Evolutionary conservation across 2,329 filamentous ascomycete genomes (phyloP).

Genomic region (Lomentospora prolificans): DNA sequence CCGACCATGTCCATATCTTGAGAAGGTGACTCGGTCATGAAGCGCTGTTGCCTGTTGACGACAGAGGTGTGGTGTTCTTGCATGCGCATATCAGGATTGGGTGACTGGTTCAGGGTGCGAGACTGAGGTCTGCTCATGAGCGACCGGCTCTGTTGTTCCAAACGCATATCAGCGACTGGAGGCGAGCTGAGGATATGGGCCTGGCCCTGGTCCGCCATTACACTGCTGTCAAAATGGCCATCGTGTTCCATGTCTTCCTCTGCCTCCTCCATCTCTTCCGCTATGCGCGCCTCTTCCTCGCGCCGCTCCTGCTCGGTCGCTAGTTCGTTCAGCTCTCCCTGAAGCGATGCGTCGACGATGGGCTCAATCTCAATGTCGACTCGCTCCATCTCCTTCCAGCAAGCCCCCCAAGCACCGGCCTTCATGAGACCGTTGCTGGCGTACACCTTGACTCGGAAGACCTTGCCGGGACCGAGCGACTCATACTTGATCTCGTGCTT

Average conservation of each 20-base stretch:
- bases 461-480: conserved; percentile 40
- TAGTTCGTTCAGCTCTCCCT: conserved; percentile 51
- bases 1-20: conserved; percentile 3
- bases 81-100: conserved; percentile 2
- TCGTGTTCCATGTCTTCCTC: conserved; percentile 3
- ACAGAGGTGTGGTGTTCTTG: conserved; percentile 4
- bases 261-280: conserved; percentile 5
- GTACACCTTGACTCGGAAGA: conserved; percentile 78
- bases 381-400: conserved; percentile 98
- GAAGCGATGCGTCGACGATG: conserved; percentile 49
- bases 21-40: not conserved
- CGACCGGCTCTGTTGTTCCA: not conserved
- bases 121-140: conserved; percentile 2
- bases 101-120: not conserved
- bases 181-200: conserved; percentile 1
- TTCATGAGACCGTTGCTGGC: conserved; percentile 92
- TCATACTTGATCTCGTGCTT: conserved; percentile 45
- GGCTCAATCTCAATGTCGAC: conserved; percentile 89
- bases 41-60: not conserved
- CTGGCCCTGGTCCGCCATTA: not conserved
- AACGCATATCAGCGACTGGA: not conserved
- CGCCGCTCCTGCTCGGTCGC: conserved; percentile 34
- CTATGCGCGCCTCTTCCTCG: conserved; percentile 23
- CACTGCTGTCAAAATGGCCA: not conserved
- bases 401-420: conserved; percentile 82